phyloP scores from a whole-genome alignment of 345 rosid genomes.

The Geranium brycei region DNA sequence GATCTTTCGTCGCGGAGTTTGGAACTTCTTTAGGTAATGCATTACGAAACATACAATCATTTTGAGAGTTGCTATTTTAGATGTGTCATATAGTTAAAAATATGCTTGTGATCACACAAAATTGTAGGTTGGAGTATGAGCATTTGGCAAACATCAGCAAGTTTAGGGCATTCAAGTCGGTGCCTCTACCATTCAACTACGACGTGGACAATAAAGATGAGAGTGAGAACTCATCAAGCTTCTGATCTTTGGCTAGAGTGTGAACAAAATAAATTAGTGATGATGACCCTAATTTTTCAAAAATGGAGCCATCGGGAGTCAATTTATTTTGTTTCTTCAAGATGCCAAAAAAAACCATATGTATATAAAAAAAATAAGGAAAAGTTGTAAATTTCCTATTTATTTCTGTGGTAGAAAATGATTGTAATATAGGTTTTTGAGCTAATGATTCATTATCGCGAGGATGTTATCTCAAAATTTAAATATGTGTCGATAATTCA shows the following conservation, averaged over 20 bases:
- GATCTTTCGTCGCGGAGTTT: slow-evolving; percentile 52
- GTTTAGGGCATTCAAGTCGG: slow-evolving; percentile 24
- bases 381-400: too few species aligned
- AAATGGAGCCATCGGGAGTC: neutral
- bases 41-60: too few species aligned
- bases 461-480: too few species aligned
- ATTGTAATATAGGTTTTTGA: too few species aligned
- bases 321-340: too few species aligned
- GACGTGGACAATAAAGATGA: slow-evolving; percentile 28
- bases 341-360: too few species aligned
- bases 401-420: too few species aligned
- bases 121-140: slow-evolving; percentile 22
- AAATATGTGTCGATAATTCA: too few species aligned
- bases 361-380: too few species aligned
- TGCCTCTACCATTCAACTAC: slow-evolving; percentile 21
- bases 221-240: neutral
- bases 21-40: slow-evolving; percentile 73
- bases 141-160: slow-evolving; percentile 23
- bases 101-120: neutral
- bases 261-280: neutral
- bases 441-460: too few species aligned
- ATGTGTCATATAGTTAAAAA: neutral
- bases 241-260: too few species aligned
- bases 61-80: too few species aligned
- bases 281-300: neutral